Percentiles rank a stretch among this genome's conserved stretches.
phyloP scores from a whole-genome alignment of 2,329 filamentous ascomycete genomes.

The Pseudocercospora ulei region DNA sequence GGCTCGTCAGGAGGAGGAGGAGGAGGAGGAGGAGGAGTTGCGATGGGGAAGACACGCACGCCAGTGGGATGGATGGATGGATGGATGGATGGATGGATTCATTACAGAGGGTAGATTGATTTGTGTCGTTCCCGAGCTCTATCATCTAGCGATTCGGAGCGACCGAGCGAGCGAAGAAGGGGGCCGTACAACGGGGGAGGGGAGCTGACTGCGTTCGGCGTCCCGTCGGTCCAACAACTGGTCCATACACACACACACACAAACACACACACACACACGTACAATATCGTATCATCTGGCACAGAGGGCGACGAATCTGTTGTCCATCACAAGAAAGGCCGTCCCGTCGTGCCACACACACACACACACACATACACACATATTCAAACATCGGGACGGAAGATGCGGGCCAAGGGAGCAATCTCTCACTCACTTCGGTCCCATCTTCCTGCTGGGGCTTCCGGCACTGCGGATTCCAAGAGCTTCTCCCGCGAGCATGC shows the following conservation, averaged over 20 bases:
- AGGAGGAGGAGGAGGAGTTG: too few relatives aligned
- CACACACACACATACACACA: neutral
- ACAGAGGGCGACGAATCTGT: neutral
- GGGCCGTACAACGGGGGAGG: conserved; percentile 9
- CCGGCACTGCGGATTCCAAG: conserved; percentile 18
- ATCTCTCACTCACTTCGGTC: conserved; percentile 13
- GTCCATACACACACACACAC: conserved; percentile 5
- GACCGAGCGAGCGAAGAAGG: too few relatives aligned
- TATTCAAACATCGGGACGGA: neutral
- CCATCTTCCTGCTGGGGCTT: conserved; percentile 23
- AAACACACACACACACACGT: conserved; percentile 8
- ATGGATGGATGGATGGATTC: neutral
- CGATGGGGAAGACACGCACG: too few relatives aligned
- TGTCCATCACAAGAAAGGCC: neutral
- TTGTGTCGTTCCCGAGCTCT: conserved; percentile 13
- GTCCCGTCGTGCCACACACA: conserved; percentile 1
- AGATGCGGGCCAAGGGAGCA: neutral
- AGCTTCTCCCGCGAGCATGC: conserved; percentile 27
- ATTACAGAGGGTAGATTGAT: conserved; percentile 18
- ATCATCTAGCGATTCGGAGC: conserved; percentile 17
- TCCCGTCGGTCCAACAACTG: conserved; percentile 3
- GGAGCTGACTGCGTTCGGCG: conserved; percentile 11
- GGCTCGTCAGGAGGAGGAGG: too few relatives aligned
- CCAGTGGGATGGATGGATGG: too few relatives aligned
- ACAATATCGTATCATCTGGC: conserved; percentile 16